Evolutionary conservation across 805 yeast species (phyloP).

Genomic region (Komagataella pseudopastoris): DNA sequence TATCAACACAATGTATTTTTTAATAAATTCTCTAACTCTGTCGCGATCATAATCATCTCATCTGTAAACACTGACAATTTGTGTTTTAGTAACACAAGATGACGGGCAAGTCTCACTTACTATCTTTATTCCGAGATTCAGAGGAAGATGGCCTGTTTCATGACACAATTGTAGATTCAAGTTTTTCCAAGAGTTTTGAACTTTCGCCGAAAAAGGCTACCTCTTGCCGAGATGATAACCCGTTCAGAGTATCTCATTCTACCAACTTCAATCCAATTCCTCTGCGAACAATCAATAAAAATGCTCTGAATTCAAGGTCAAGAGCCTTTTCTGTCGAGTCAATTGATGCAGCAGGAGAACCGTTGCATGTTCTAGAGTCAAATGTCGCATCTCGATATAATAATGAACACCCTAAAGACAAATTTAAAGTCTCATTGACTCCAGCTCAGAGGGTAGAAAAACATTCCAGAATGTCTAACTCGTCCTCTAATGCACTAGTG

Average conservation of each 20-base stretch:
- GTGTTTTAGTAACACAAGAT: neutral
- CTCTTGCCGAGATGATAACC: neutral
- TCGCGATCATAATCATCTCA: neutral
- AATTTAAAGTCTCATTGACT: slow-evolving; percentile 14
- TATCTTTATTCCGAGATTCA: neutral
- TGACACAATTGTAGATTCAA: neutral
- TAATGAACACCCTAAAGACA: neutral
- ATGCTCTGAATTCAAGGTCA: neutral
- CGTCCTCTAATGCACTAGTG: slow-evolving; percentile 24
- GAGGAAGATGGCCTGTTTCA: neutral
- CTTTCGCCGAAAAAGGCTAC: neutral
- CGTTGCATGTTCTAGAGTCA: neutral
- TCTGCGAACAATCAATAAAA: neutral
- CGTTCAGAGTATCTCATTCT: neutral
- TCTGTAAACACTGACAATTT: neutral
- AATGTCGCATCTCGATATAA: neutral
- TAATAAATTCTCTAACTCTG: neutral
- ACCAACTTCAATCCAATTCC: neutral
- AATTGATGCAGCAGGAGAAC: neutral
- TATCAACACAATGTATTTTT: neutral
- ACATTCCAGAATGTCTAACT: slow-evolving; percentile 16
- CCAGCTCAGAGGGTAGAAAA: slow-evolving; percentile 41
- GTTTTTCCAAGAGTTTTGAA: neutral
- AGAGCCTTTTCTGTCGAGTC: neutral
- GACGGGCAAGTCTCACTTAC: neutral